Evolutionary conservation across 495 filamentous ascomycete genomes (phyloP), one percentile per base, ranked within the genome.

Genomic region (Aspergillus asperescens): DNA sequence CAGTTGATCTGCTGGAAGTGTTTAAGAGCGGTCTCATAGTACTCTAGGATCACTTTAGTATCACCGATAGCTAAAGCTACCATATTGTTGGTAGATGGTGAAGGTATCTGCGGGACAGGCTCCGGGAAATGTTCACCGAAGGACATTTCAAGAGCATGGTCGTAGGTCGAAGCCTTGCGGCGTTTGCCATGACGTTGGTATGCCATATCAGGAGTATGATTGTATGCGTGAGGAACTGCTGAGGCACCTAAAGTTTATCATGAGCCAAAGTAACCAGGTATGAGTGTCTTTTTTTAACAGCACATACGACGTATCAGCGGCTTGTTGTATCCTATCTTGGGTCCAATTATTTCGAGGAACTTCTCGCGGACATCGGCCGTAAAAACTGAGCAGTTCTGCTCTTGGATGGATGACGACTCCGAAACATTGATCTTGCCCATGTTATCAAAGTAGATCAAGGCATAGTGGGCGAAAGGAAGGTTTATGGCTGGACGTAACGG

Each of bases 1-100:
- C 73, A 77, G 45, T 71, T 73, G 32, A 73, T 55, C 47, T 79
- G 75, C 53, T 77, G 73, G 47, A 79, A 67, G 22, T 67, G 62
- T 43, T 66, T 70, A 27, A 77, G 65, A 5, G 67, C 68, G 28
- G 60, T 59, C 15, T 66, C 60, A 43, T 75, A 76, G 48, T 70
- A 75, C 6, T 52, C 48, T 5, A 63, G 45, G 13, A 78, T 56
- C 50, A 70, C 72, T 22, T 64, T 55, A 3, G 54, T 53, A 29
- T 77, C 69, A 32, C 70, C 72, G 24, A 76, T 59, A 39, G 67
- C 57, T 12, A 78, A 52, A n/a, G 64, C 53, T 6, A 70, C 58
- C 59, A 65, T 72, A 41, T 72, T 62, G n/a, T 48, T 59, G n/a
- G 66, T 51, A n/a, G 60, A 46, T 28, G 47, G 52, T 25, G 66